These are phyloP conservation scores for Teratosphaeria nubilosa DNA, from an alignment of 2,329 filamentous ascomycete species.

Conservation along the genomic window DNA sequence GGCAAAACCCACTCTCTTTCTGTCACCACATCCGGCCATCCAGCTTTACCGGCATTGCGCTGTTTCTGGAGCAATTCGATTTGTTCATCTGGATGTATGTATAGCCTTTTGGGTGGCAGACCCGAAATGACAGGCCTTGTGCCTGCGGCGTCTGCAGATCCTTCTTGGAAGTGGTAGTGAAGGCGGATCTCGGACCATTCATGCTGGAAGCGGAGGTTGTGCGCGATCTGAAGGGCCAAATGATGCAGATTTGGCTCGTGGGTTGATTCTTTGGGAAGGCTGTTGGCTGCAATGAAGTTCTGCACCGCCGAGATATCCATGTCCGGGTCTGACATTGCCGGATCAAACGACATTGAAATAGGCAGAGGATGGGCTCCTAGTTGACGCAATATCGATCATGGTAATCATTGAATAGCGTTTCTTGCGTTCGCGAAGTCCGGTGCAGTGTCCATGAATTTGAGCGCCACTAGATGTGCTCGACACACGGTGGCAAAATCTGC, in stretches of 20 bases:
- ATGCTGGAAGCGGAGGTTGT: slow-evolving; percentile 67
- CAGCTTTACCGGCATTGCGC: slow-evolving; percentile 25
- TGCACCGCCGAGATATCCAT: not conserved
- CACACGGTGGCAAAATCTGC: not conserved
- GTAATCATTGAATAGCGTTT: not conserved
- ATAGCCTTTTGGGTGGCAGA: slow-evolving; percentile 61
- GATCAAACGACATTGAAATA: not conserved
- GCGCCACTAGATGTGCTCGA: not conserved
- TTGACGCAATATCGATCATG: not conserved
- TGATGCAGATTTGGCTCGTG: slow-evolving; percentile 23
- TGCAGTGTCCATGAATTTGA: not conserved
- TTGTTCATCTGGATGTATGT: slow-evolving; percentile 75
- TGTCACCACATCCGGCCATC: slow-evolving; percentile 17
- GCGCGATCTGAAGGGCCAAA: slow-evolving; percentile 51
- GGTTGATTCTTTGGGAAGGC: not conserved
- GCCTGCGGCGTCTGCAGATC: slow-evolving; percentile 25
- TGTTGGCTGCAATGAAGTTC: not conserved
- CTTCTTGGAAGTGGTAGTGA: slow-evolving; percentile 26
- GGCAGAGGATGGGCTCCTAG: not conserved
- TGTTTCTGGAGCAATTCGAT: slow-evolving; percentile 56
- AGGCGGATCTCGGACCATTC: slow-evolving; percentile 56
- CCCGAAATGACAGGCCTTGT: slow-evolving; percentile 60
- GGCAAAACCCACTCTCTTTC: slow-evolving; percentile 70
- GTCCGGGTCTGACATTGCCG: not conserved
- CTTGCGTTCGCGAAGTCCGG: not conserved